Conservation (phyloP, 2,329 filamentous ascomycete genomes). For the Didymella sp. region DNA sequence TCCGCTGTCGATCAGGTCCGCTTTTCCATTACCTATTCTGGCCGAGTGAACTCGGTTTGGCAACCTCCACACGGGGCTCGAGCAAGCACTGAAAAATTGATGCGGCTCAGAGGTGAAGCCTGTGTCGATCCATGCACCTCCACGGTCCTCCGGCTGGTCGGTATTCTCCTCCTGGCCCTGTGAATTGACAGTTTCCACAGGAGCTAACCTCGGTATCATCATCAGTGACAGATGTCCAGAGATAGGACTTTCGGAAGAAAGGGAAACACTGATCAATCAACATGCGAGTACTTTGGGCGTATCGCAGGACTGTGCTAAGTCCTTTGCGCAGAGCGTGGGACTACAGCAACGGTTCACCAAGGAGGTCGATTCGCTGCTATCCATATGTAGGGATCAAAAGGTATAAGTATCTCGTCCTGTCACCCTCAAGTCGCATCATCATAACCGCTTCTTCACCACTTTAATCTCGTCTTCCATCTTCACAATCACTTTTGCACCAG, state of each 20-base stretch:
- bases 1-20: not conserved
- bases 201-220: not conserved
- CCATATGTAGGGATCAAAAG: not conserved
- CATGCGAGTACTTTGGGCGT: not conserved
- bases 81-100: not conserved
- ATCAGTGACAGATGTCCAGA: conserved; percentile 4
- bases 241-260: not conserved
- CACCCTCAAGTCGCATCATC: not conserved
- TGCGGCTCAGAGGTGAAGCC: not conserved
- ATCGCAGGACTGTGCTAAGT: not conserved
- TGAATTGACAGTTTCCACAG: not conserved
- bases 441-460: not conserved
- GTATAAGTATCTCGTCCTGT: not conserved
- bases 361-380: not conserved
- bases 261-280: not conserved
- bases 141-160: not conserved
- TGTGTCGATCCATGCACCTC: not conserved
- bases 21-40: conserved; percentile 7
- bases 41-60: not conserved
- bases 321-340: not conserved
- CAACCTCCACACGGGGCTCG: not conserved
- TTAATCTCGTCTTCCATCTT: too few relatives aligned
- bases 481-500: not conserved
- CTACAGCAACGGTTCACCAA: not conserved
- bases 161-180: not conserved